Conservation (phyloP, 2,329 filamentous ascomycete genomes). For the Fusarium mundagurra region DNA sequence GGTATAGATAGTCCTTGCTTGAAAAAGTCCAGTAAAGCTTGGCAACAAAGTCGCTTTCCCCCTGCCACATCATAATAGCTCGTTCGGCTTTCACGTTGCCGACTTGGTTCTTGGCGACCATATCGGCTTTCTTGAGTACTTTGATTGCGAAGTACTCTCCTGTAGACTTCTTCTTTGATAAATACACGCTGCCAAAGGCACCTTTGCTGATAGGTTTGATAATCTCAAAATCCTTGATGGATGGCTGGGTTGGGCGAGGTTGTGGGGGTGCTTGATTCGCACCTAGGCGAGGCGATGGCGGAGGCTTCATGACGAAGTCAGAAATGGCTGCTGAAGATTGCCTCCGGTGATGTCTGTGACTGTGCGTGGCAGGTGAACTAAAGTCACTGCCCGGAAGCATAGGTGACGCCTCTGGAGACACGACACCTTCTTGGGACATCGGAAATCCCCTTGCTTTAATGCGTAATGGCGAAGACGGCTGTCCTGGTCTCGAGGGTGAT, state of each 20-base stretch:
- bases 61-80: conserved; percentile 99
- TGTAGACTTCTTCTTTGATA: conserved; percentile 98
- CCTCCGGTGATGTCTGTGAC: conserved; percentile 77
- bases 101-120: conserved; percentile 99
- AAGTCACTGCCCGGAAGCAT: conserved; percentile 86
- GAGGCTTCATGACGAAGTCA: conserved; percentile 70
- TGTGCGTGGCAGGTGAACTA: conserved; percentile 73
- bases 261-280: conserved; percentile 82
- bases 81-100: conserved; percentile 98
- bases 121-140: conserved; percentile 98
- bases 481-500: conserved; percentile 82
- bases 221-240: conserved; percentile 99
- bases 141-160: conserved; percentile 99
- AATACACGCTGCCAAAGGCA: conserved; percentile 96
- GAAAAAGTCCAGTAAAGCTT: conserved; percentile 99
- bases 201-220: conserved; percentile 99
- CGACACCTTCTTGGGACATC: conserved; percentile 70
- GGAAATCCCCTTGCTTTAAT: conserved; percentile 80
- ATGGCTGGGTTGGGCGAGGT: conserved; percentile 88
- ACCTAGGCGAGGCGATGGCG: conserved; percentile 83
- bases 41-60: conserved; percentile 97
- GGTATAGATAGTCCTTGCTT: conserved; percentile 97
- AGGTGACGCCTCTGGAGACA: conserved; percentile 90
- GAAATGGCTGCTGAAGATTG: conserved; percentile 93
- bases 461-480: conserved; percentile 86